Evolutionary conservation across 2,329 filamentous ascomycete species (phyloP).

Genomic region (Plenodomus lindquistii): DNA sequence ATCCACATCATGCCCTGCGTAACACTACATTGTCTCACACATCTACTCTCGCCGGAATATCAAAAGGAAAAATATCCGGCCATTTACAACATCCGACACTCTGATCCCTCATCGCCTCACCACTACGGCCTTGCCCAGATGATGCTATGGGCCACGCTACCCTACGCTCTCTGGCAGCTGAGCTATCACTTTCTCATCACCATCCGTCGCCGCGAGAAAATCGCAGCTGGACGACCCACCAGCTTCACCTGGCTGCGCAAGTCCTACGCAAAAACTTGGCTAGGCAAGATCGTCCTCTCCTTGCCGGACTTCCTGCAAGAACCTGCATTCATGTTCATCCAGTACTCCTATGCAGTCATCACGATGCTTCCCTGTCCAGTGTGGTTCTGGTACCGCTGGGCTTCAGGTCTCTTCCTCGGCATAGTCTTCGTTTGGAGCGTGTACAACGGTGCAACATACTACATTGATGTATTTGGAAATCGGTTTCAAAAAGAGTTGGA

Average conservation of each 20-base stretch:
- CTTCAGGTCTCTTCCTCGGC: constrained; percentile 75
- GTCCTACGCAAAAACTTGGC: constrained; percentile 86
- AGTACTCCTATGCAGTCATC: constrained; percentile 85
- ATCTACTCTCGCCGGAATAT: constrained; percentile 69
- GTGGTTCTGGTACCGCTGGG: constrained; percentile 89
- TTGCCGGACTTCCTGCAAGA: constrained; percentile 80
- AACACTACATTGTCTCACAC: constrained; percentile 88
- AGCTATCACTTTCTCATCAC: constrained; percentile 94
- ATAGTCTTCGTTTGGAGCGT: constrained; percentile 92
- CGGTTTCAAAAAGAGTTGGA: constrained; percentile 97
- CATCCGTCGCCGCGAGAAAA: constrained; percentile 91
- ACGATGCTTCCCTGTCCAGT: constrained; percentile 94
- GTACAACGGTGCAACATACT: constrained; percentile 96
- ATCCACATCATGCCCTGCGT: constrained; percentile 99
- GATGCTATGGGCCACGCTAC: constrained; percentile 91
- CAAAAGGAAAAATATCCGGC: constrained; percentile 79
- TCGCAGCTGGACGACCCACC: constrained; percentile 90
- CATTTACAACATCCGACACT: constrained; percentile 77
- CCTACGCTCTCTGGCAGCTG: constrained; percentile 92
- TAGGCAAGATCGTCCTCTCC: constrained; percentile 81
- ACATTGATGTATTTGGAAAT: constrained; percentile 97
- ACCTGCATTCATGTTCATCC: constrained; percentile 91
- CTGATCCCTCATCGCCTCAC: constrained; percentile 69
- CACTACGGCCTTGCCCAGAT: constrained; percentile 82
- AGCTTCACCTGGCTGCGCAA: constrained; percentile 96